These are phyloP conservation scores for Clonostachys sp. DNA, from an alignment of 2,329 filamentous ascomycete genomes.

Conservation along the genomic window DNA sequence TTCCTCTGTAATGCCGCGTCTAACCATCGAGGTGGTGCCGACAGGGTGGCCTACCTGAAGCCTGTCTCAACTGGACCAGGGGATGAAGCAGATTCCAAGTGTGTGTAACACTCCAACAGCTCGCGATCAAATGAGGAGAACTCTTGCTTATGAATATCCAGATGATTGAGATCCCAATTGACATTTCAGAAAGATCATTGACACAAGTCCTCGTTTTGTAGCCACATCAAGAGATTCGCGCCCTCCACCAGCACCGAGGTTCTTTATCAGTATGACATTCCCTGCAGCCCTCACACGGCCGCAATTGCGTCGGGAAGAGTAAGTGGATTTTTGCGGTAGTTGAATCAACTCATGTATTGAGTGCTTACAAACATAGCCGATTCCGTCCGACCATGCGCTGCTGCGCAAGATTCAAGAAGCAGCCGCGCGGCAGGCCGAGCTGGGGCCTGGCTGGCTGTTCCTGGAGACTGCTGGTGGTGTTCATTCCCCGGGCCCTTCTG, in stretches of 20 bases:
- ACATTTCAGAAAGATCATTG: neutral
- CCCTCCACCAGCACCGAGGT: constrained; percentile 43
- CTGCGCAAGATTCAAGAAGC: constrained; percentile 40
- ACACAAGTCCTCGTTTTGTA: constrained; percentile 15
- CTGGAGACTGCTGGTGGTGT: constrained; percentile 82
- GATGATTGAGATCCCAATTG: neutral
- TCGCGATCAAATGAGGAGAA: no score
- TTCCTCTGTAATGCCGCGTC: constrained; percentile 60
- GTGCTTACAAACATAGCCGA: constrained; percentile 24
- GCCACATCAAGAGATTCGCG: constrained; percentile 60
- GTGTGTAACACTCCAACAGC: constrained; percentile 15
- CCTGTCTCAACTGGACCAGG: constrained; percentile 73
- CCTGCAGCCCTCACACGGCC: constrained; percentile 75
- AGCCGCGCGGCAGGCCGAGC: constrained; percentile 33
- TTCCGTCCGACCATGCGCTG: constrained; percentile 45
- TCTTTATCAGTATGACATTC: constrained; percentile 67
- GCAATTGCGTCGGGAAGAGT: constrained; percentile 44
- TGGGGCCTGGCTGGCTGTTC: constrained; percentile 54
- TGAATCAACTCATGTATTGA: neutral
- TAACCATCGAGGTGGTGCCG: constrained; percentile 33
- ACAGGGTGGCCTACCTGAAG: constrained; percentile 65
- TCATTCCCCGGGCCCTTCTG: constrained; percentile 73
- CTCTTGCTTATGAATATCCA: neutral
- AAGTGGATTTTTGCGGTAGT: constrained; percentile 4
- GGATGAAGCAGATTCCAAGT: constrained; percentile 68